Evolutionary conservation across 495 filamentous ascomycete species (phyloP).

Genomic region (Xylaria telfairii): DNA sequence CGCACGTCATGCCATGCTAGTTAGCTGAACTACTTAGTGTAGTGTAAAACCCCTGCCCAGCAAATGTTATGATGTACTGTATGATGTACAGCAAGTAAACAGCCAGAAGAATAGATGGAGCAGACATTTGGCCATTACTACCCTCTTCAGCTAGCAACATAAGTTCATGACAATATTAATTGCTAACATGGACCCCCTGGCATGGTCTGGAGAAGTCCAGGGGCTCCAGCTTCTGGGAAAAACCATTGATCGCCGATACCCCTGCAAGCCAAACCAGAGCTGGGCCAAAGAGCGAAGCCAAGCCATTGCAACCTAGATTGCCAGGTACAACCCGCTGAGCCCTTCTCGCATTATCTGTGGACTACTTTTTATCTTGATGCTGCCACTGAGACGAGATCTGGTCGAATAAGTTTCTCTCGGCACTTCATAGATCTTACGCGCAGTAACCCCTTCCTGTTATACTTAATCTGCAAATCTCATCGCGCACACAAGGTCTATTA

Average conservation of each 20-base stretch:
- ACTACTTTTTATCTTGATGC: conserved; percentile 8
- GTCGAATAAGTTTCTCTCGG: not conserved
- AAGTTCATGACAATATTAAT: not conserved
- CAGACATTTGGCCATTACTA: not conserved
- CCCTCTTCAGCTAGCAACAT: conserved; percentile 10
- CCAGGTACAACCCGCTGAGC: not conserved
- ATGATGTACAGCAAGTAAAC: not conserved
- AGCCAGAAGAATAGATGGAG: not conserved
- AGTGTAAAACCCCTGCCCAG: not conserved
- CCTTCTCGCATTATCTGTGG: not conserved
- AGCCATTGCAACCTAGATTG: conserved; percentile 18
- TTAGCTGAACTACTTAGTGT: no score
- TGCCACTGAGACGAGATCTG: not conserved
- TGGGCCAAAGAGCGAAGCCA: conserved; percentile 13
- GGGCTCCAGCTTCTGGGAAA: conserved; percentile 21
- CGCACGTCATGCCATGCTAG: not conserved
- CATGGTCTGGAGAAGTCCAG: conserved; percentile 17
- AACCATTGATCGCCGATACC: conserved; percentile 14
- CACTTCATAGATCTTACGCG: not conserved
- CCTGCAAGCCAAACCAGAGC: conserved; percentile 12
- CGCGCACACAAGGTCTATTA: not conserved
- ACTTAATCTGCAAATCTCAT: not conserved
- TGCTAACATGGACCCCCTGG: not conserved
- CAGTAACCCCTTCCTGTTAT: not conserved
- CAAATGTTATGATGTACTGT: not conserved